phyloP scores from a whole-genome alignment of 371 early-diverging fungal species.

The Mucor piriformis region DNA sequence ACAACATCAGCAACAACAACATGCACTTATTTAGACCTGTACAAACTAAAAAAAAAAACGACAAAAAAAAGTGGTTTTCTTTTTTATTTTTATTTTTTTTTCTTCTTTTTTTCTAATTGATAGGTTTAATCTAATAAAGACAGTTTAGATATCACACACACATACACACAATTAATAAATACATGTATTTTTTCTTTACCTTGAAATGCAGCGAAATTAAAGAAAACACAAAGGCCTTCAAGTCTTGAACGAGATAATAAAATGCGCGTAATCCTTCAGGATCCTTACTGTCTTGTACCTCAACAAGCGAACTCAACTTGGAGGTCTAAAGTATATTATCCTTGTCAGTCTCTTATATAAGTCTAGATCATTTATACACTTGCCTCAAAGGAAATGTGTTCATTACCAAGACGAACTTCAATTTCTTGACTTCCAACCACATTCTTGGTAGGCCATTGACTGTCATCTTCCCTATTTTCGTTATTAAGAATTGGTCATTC shows the following conservation, averaged over 20 bases:
- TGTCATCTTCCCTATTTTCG: conserved; percentile 81
- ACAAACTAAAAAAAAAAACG: background rate
- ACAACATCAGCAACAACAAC: conserved; percentile 1
- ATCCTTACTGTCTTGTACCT: conserved; percentile 88
- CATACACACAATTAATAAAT: background rate
- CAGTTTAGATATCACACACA: no score
- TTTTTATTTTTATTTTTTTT: conserved; percentile 12
- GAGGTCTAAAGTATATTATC: conserved; percentile 77
- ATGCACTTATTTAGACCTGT: background rate
- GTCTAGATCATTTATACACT: background rate
- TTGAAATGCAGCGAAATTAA: conserved; percentile 96
- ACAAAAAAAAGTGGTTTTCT: background rate
- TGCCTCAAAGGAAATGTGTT: conserved; percentile 95
- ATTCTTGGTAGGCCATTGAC: conserved; percentile 91
- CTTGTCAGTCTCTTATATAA: no score
- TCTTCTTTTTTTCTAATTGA: conserved; percentile 30
- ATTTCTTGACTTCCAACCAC: conserved; percentile 93
- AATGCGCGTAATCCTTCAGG: conserved; percentile 94
- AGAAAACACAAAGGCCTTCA: conserved; percentile 94
- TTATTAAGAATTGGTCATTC: no score
- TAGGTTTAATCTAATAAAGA: conserved; percentile 49
- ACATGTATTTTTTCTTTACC: conserved; percentile 62
- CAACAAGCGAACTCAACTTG: conserved; percentile 90
- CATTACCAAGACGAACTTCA: conserved; percentile 87
- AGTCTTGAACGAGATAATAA: conserved; percentile 97